These are phyloP conservation scores for Heritiera littoralis DNA, from an alignment of 345 rosid species.

Conservation along the genomic window DNA sequence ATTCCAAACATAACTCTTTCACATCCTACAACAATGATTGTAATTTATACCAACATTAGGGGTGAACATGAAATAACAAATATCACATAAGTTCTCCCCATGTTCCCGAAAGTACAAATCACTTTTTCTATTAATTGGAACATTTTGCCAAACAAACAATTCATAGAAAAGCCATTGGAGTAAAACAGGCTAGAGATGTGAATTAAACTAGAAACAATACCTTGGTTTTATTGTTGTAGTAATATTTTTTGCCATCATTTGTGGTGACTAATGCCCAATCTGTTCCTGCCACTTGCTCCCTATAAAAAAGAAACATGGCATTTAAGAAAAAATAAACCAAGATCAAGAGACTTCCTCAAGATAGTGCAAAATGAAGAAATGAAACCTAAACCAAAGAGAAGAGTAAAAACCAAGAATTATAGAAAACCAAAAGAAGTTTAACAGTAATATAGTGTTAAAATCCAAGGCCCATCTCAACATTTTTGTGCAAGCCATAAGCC, in stretches of 20 bases:
- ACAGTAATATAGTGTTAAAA: not conserved
- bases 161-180: not conserved
- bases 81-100: not conserved
- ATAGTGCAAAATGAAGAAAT: not conserved
- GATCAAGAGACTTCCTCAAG: not conserved
- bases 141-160: not conserved
- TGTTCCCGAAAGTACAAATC: not conserved
- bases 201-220: constrained; percentile 34
- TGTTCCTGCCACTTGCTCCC: constrained; percentile 83
- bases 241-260: constrained; percentile 87
- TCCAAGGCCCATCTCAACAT: not conserved
- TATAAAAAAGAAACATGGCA: constrained; percentile 28
- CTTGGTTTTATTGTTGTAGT: constrained; percentile 89
- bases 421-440: not conserved
- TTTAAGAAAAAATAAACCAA: not conserved
- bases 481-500: not conserved
- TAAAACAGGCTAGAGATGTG: constrained; percentile 1
- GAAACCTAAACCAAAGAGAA: not conserved
- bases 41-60: not conserved
- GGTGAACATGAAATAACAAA: not conserved
- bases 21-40: not conserved
- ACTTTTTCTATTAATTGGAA: not conserved
- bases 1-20: not conserved
- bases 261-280: constrained; percentile 89
- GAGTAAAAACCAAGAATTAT: not conserved